These are phyloP conservation scores for Phytophthora uliginosa DNA, from an alignment of 352 stramenopile species.

Conservation along the genomic window DNA sequence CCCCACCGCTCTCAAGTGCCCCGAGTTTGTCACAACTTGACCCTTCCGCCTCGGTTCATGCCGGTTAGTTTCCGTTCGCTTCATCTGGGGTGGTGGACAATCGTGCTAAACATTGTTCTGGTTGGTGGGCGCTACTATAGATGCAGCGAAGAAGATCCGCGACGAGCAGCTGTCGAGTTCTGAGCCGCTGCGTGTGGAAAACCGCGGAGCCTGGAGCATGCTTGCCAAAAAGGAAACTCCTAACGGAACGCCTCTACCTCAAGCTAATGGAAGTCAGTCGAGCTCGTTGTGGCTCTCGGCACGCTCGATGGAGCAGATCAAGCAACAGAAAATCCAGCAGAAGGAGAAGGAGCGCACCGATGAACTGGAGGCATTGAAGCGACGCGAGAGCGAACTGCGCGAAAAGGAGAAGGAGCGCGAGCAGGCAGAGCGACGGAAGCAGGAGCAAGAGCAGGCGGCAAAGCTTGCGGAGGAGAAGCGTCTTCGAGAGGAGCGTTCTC, in stretches of 20 bases:
- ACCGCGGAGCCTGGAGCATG: conserved; percentile 87
- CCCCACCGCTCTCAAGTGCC: conserved; percentile 65
- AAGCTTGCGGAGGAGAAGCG: conserved; percentile 68
- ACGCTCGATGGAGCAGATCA: conserved; percentile 89
- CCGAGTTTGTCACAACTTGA: conserved; percentile 60
- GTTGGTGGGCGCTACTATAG: conserved; percentile 29
- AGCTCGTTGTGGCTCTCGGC: conserved; percentile 89
- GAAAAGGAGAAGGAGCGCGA: conserved; percentile 84
- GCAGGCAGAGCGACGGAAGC: conserved; percentile 71
- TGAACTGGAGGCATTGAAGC: conserved; percentile 74
- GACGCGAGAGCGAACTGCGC: conserved; percentile 69
- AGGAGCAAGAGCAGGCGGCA: conserved; percentile 52
- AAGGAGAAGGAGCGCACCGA: conserved; percentile 83
- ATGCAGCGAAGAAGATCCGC: conserved; percentile 84
- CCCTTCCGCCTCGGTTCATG: conserved; percentile 45
- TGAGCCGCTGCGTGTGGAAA: conserved; percentile 86
- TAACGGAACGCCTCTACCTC: conserved; percentile 59
- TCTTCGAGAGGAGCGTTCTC: conserved; percentile 60
- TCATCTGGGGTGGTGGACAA: neutral
- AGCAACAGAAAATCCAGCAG: conserved; percentile 89
- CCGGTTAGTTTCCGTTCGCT: conserved; percentile 47
- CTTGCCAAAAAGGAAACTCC: conserved; percentile 82
- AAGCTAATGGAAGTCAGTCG: conserved; percentile 72
- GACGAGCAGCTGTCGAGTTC: conserved; percentile 62
- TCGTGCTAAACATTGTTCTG: conserved; percentile 21